Conservation (phyloP, 2,329 filamentous ascomycete genomes). For the Rhytidhysteron rufulum region DNA sequence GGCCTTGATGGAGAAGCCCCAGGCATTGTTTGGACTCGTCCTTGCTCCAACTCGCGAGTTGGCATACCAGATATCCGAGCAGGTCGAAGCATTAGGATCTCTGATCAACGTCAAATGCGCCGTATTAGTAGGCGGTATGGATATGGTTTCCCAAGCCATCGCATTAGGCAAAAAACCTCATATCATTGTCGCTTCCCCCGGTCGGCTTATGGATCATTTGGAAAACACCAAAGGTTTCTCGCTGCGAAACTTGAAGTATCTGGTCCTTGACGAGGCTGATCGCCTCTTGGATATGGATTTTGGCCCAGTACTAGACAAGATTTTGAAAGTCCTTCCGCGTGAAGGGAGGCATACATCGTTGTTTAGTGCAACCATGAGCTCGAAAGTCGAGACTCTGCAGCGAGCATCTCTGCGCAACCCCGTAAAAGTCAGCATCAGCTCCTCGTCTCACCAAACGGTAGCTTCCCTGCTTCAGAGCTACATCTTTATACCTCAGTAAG, state of each 20-base stretch:
- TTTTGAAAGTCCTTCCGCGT: constrained; percentile 77
- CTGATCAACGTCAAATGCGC: constrained; percentile 83
- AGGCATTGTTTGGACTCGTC: constrained; percentile 81
- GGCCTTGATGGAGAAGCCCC: constrained; percentile 79
- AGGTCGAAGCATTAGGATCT: constrained; percentile 82
- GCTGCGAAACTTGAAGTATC: constrained; percentile 73
- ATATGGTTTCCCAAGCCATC: constrained; percentile 90
- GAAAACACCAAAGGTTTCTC: constrained; percentile 98
- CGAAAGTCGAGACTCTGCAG: constrained; percentile 88
- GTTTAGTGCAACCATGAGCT: constrained; percentile 54
- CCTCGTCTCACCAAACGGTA: constrained; percentile 86
- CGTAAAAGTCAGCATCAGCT: constrained; percentile 74
- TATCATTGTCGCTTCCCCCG: constrained; percentile 86
- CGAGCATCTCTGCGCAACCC: constrained; percentile 84
- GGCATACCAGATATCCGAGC: constrained; percentile 83
- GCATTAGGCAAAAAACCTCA: constrained; percentile 95
- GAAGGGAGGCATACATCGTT: constrained; percentile 61
- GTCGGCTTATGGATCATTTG: constrained; percentile 76
- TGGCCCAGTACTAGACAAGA: constrained; percentile 86
- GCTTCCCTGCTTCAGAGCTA: constrained; percentile 83
- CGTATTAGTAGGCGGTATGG: constrained; percentile 87
- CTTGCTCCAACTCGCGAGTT: constrained; percentile 91
- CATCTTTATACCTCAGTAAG: constrained; percentile 60
- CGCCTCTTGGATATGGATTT: constrained; percentile 91
- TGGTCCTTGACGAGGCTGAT: constrained; percentile 95